phyloP scores from a whole-genome alignment of 495 filamentous ascomycete species.

The Aspergillus sparsus region DNA sequence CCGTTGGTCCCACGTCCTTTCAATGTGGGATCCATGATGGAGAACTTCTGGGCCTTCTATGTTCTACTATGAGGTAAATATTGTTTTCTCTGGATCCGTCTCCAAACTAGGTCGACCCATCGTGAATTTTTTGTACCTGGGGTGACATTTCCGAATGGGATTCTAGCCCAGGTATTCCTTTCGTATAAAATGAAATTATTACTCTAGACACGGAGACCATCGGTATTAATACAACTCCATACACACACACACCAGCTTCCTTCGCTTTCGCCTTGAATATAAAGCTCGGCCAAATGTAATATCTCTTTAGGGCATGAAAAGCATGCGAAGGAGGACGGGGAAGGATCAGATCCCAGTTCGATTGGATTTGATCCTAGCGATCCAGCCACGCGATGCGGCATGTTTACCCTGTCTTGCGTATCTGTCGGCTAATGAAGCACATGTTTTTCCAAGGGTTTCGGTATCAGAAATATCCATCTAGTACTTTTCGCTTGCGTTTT shows the following conservation, averaged over 20 bases:
- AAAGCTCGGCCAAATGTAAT: too few species aligned
- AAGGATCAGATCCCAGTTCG: slow-evolving; percentile 12
- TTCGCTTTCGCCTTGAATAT: too few species aligned
- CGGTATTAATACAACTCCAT: too few species aligned
- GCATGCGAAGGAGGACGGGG: neutral
- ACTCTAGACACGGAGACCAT: neutral
- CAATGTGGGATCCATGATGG: slow-evolving; percentile 4
- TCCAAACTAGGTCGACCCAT: neutral
- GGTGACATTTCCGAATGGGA: slow-evolving; percentile 4
- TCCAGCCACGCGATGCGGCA: slow-evolving; percentile 16
- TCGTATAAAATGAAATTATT: neutral
- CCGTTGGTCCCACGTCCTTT: slow-evolving; percentile 16
- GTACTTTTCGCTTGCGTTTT: slow-evolving; percentile 1
- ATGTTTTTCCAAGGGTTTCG: slow-evolving; percentile 11
- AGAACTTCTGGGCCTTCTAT: slow-evolving; percentile 17
- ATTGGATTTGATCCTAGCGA: slow-evolving; percentile 16
- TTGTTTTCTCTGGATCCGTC: neutral
- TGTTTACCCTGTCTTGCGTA: slow-evolving; percentile 1
- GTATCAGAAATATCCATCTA: neutral
- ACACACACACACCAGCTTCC: neutral
- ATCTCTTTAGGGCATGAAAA: too few species aligned
- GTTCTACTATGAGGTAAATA: neutral
- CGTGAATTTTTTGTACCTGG: slow-evolving; percentile 1
- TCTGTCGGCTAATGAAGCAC: slow-evolving; percentile 14
- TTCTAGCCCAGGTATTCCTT: neutral